phyloP scores from a whole-genome alignment of 2,329 filamentous ascomycete species.

The Emergomyces pasteurianus region DNA sequence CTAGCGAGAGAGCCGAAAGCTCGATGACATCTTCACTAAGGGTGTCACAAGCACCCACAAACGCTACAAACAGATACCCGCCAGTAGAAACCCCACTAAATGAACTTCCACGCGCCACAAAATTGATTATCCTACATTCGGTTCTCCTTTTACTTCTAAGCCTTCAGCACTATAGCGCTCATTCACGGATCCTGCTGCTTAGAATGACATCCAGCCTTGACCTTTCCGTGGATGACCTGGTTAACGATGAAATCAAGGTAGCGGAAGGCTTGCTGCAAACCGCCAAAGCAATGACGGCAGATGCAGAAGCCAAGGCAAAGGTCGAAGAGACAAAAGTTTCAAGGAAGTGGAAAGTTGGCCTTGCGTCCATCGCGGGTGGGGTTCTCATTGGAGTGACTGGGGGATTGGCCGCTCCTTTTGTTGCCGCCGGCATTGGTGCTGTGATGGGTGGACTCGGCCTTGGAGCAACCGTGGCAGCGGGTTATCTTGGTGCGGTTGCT shows the following conservation, averaged over 20 bases:
- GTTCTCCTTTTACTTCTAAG: slow-evolving; percentile 62
- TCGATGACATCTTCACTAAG: not conserved
- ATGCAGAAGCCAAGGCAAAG: slow-evolving; percentile 63
- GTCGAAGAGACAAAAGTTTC: slow-evolving; percentile 53
- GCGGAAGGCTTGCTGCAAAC: slow-evolving; percentile 63
- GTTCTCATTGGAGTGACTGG: slow-evolving; percentile 75
- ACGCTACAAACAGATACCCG: slow-evolving; percentile 30
- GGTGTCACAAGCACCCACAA: not conserved
- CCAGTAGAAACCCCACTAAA: slow-evolving; percentile 48
- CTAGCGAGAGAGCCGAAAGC: not conserved
- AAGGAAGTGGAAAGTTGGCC: slow-evolving; percentile 67
- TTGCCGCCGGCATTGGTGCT: slow-evolving; percentile 66
- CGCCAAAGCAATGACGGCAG: slow-evolving; percentile 64
- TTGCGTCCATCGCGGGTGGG: slow-evolving; percentile 79
- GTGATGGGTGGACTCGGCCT: slow-evolving; percentile 68
- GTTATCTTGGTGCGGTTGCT: slow-evolving; percentile 66
- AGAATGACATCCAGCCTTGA: slow-evolving; percentile 58
- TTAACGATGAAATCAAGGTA: slow-evolving; percentile 62
- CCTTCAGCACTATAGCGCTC: slow-evolving; percentile 63
- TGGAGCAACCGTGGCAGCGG: slow-evolving; percentile 60
- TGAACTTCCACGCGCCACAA: slow-evolving; percentile 29
- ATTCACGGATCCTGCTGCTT: slow-evolving; percentile 60
- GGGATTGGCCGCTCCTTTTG: slow-evolving; percentile 63
- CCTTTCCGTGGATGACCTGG: slow-evolving; percentile 52
- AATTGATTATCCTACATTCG: slow-evolving; percentile 57